Evolutionary conservation across 2,329 filamentous ascomycete species (phyloP).

Genomic region (Periconia sp.): DNA sequence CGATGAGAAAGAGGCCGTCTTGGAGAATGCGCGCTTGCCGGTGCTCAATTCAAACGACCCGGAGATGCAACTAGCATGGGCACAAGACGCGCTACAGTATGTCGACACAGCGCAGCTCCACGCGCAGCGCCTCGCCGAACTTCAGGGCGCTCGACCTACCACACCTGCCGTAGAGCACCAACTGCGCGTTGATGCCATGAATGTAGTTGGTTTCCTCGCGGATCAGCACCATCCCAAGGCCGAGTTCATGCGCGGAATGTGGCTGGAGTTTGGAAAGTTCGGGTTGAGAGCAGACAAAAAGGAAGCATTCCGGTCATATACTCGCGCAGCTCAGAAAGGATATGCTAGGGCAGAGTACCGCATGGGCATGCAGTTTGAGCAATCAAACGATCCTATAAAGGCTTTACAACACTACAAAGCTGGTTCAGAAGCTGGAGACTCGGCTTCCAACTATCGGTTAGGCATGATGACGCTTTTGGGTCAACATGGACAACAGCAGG

Average conservation of each 20-base stretch:
- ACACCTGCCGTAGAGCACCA: constrained; percentile 90
- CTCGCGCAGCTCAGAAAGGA: constrained; percentile 79
- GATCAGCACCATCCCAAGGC: constrained; percentile 92
- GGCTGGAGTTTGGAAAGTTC: constrained; percentile 98
- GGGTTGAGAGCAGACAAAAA: constrained; percentile 88
- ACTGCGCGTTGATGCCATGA: constrained; percentile 82
- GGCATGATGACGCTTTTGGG: constrained; percentile 98
- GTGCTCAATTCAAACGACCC: constrained; percentile 94
- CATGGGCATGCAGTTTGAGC: constrained; percentile 98
- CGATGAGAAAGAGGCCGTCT: constrained; percentile 86
- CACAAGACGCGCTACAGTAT: constrained; percentile 86
- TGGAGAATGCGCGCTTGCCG: constrained; percentile 79
- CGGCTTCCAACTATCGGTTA: constrained; percentile 81
- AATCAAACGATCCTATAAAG: constrained; percentile 87
- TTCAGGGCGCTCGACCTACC: constrained; percentile 63
- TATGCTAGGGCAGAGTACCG: constrained; percentile 91
- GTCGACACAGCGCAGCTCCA: constrained; percentile 83
- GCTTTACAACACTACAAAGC: constrained; percentile 88
- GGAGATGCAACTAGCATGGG: constrained; percentile 95
- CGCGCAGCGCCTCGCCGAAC: constrained; percentile 65
- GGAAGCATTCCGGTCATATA: constrained; percentile 87
- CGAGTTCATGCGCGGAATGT: constrained; percentile 92
- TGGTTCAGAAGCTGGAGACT: constrained; percentile 79
- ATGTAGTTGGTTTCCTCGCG: constrained; percentile 86
- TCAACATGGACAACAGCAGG: constrained; percentile 86